These are phyloP conservation scores for Turritis glabra DNA, from an alignment of 345 rosid species.

Conservation along the genomic window DNA sequence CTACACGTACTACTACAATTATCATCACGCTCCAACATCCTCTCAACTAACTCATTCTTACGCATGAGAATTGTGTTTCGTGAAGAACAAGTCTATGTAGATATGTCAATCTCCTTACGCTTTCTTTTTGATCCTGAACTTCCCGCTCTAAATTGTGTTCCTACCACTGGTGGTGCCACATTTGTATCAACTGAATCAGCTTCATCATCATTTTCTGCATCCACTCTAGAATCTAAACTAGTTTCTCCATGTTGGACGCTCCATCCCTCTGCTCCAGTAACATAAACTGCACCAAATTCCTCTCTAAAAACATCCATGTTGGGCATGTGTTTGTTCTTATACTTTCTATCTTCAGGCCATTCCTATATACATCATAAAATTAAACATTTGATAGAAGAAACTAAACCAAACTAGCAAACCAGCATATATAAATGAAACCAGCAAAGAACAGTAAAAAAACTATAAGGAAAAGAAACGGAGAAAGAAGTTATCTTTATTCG, in stretches of 20 bases:
- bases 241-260: neutral
- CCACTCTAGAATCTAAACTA: neutral
- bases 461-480: too few relatives aligned
- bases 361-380: too few relatives aligned
- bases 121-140: neutral
- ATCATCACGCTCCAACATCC: too few relatives aligned
- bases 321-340: neutral
- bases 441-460: too few relatives aligned
- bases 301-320: neutral
- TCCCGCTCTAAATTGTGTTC: neutral
- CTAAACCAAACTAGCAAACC: too few relatives aligned
- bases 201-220: neutral
- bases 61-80: too few relatives aligned
- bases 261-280: neutral
- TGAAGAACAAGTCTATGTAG: neutral
- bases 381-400: too few relatives aligned
- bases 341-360: neutral
- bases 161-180: neutral
- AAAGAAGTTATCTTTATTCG: neutral
- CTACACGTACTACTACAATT: too few relatives aligned
- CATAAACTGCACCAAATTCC: neutral
- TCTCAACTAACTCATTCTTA: too few relatives aligned
- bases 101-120: neutral
- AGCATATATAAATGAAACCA: too few relatives aligned
- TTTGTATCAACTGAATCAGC: neutral